A percentile compares a stretch with the other conserved stretches of the same genome.
Conservation (phyloP, 1,284 basidiomycete species). For the Athelia psychrophila region DNA sequence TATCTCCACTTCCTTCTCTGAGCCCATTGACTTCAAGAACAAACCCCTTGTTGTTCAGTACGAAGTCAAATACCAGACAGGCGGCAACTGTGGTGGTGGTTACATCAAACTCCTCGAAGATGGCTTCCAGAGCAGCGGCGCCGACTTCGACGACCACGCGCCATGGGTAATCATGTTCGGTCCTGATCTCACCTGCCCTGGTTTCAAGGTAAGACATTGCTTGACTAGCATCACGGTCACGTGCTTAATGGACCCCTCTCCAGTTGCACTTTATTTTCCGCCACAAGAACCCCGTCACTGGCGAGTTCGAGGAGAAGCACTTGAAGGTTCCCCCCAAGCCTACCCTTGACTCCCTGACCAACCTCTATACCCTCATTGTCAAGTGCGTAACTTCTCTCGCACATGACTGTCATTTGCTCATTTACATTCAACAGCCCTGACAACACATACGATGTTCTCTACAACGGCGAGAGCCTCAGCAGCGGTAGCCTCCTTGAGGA, state of each 20-base stretch:
- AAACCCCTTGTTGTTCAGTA: conserved; percentile 97
- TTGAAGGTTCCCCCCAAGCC: conserved; percentile 82
- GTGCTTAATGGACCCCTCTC: conserved; percentile 10
- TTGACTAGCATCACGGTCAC: conserved; percentile 1
- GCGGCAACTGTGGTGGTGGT: conserved; percentile 98
- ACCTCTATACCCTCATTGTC: conserved; percentile 91
- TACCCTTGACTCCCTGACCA: conserved; percentile 84
- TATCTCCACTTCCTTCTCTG: conserved; percentile 89
- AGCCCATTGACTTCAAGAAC: conserved; percentile 79
- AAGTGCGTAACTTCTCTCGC: conserved; percentile 51
- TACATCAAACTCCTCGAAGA: conserved; percentile 97
- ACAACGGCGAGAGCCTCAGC: conserved; percentile 85
- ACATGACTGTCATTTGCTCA: background rate
- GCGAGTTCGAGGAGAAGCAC: conserved; percentile 97
- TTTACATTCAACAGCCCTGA: conserved; percentile 62
- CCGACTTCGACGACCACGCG: conserved; percentile 96
- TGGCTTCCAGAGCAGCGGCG: conserved; percentile 87
- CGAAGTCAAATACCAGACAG: conserved; percentile 99
- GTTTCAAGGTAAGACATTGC: conserved; percentile 63
- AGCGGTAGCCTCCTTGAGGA: conserved; percentile 90
- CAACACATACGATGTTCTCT: conserved; percentile 91
- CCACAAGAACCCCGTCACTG: conserved; percentile 88
- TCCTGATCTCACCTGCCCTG: conserved; percentile 84
- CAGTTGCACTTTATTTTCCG: conserved; percentile 98
- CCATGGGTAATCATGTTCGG: conserved; percentile 98